A percentile compares a stretch with the other conserved stretches of the same genome.
Evolutionary conservation across 2,329 filamentous ascomycete genomes (phyloP).

Genomic region (Apiospora saccharicola): DNA sequence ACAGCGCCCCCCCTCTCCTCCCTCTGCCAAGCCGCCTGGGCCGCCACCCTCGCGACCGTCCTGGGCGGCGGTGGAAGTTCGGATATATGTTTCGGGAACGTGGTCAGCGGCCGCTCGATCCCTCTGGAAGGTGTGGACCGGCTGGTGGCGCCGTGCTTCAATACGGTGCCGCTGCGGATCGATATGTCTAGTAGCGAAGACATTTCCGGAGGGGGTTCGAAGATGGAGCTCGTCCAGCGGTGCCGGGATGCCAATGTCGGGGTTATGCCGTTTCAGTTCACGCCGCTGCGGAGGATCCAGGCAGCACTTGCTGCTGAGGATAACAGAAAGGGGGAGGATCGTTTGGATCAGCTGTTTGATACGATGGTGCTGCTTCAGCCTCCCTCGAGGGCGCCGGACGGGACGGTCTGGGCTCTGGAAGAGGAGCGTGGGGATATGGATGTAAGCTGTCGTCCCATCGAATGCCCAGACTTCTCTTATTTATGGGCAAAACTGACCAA

Average conservation of each 20-base stretch:
- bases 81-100: constrained; percentile 88
- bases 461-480: too few relatives aligned
- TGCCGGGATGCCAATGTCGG: constrained; percentile 70
- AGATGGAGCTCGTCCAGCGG: constrained; percentile 63
- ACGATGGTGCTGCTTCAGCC: constrained; percentile 82
- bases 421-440: constrained; percentile 73
- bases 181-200: constrained; percentile 53
- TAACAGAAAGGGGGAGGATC: constrained; percentile 39
- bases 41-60: constrained; percentile 65
- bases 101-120: constrained; percentile 79
- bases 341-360: constrained; percentile 70
- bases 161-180: constrained; percentile 78
- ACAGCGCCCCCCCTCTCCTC: constrained; percentile 71
- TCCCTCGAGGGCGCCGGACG: constrained; percentile 62
- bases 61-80: constrained; percentile 48
- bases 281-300: constrained; percentile 77
- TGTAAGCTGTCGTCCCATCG: constrained; percentile 46
- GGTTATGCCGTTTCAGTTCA: constrained; percentile 74
- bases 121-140: constrained; percentile 70
- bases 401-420: constrained; percentile 61
- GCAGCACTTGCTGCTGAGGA: constrained; percentile 47
- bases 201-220: constrained; percentile 50
- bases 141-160: constrained; percentile 91
- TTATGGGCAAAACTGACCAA: too few relatives aligned
- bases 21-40: constrained; percentile 77